Conservation (phyloP, 2,329 filamentous ascomycete genomes). For the Verruconis gallopava region DNA sequence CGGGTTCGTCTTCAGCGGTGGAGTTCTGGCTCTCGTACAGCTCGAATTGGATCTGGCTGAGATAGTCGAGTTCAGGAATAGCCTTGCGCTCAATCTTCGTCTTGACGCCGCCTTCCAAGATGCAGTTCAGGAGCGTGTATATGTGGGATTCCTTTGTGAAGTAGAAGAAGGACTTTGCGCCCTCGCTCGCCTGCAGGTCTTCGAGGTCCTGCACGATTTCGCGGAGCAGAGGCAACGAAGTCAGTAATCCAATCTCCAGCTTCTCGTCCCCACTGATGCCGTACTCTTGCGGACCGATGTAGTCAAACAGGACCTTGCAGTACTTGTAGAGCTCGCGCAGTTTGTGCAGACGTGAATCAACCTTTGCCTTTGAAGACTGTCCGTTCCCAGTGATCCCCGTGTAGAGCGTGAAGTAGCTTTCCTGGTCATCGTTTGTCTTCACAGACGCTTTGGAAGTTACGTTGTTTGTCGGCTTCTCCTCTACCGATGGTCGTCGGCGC, state of each 20-base stretch:
- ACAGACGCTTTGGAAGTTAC: background rate
- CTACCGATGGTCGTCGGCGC: constrained; percentile 36
- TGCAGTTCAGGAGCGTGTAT: constrained; percentile 95
- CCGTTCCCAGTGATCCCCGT: constrained; percentile 51
- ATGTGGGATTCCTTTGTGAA: constrained; percentile 99
- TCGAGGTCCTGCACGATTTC: constrained; percentile 96
- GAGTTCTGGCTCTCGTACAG: constrained; percentile 85
- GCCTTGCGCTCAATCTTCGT: constrained; percentile 93
- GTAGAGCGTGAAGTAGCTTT: constrained; percentile 81
- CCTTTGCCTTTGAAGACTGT: constrained; percentile 53
- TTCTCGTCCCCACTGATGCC: constrained; percentile 93
- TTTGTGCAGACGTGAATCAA: constrained; percentile 74
- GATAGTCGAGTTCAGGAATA: constrained; percentile 93
- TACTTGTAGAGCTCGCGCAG: constrained; percentile 86
- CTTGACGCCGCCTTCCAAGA: constrained; percentile 89
- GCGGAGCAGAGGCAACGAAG: constrained; percentile 81
- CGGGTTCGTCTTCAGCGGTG: constrained; percentile 41
- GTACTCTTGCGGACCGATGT: constrained; percentile 96
- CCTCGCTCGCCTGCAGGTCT: constrained; percentile 88
- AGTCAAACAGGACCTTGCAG: constrained; percentile 92
- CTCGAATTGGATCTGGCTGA: constrained; percentile 96
- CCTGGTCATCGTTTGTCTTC: constrained; percentile 25
- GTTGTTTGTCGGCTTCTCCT: background rate
- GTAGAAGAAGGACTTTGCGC: constrained; percentile 94
- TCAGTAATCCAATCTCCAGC: constrained; percentile 93